These are phyloP conservation scores for Penicillium dipodomyicola DNA, from an alignment of 495 filamentous ascomycete species.

Conservation along the genomic window DNA sequence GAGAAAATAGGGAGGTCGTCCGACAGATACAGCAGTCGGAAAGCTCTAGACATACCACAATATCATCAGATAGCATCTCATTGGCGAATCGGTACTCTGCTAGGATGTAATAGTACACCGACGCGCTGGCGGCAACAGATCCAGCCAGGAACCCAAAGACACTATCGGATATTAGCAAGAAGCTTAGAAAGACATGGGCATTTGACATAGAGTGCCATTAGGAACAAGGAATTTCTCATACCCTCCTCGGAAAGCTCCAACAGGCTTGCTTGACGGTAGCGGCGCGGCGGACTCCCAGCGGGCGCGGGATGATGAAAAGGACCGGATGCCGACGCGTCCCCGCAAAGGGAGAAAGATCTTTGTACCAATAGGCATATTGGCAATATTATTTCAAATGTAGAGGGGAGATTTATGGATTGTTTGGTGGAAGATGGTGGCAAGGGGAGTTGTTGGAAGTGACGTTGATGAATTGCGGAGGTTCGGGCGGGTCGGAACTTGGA, in stretches of 20 bases:
- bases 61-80: slow-evolving; percentile 92
- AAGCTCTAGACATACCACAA: slow-evolving; percentile 67
- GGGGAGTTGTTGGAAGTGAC: slow-evolving; percentile 30
- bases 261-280: slow-evolving; percentile 71
- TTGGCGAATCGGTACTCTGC: slow-evolving; percentile 93
- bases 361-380: slow-evolving; percentile 25
- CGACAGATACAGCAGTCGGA: not conserved
- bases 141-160: slow-evolving; percentile 93
- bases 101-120: slow-evolving; percentile 86
- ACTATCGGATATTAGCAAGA: slow-evolving; percentile 42
- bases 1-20: slow-evolving; percentile 4
- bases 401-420: slow-evolving; percentile 2
- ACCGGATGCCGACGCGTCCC: slow-evolving; percentile 29
- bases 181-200: not conserved
- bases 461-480: slow-evolving; percentile 28
- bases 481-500: slow-evolving; percentile 21
- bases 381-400: slow-evolving; percentile 9
- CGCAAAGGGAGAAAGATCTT: slow-evolving; percentile 26
- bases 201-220: not conserved
- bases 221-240: slow-evolving; percentile 39
- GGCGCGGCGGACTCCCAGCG: slow-evolving; percentile 38
- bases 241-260: slow-evolving; percentile 93
- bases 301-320: slow-evolving; percentile 39
- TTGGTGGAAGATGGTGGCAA: slow-evolving; percentile 17
- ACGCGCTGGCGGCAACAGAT: slow-evolving; percentile 70